Conservation (phyloP, 495 filamentous ascomycete species). For the Antarctomyces pellizariae region DNA sequence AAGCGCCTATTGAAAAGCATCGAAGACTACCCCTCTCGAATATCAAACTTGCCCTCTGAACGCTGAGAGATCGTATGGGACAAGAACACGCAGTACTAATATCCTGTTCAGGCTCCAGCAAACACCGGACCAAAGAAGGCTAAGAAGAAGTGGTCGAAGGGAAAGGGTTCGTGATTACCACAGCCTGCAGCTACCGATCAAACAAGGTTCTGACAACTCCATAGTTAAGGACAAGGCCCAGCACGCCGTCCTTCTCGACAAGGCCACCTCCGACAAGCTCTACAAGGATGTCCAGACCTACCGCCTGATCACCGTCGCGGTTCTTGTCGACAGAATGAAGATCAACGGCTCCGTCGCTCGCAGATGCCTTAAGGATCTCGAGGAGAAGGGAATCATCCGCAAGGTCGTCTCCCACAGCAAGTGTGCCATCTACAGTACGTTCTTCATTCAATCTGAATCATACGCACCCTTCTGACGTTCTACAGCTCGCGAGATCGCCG, state of each 20-base stretch:
- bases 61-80: too few species aligned
- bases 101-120: constrained; percentile 63
- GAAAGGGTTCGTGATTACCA: constrained; percentile 47
- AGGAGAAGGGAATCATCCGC: constrained; percentile 97
- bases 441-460: constrained; percentile 1
- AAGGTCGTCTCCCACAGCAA: constrained; percentile 91
- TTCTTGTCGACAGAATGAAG: constrained; percentile 97
- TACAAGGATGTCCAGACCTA: constrained; percentile 99
- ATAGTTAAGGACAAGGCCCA: constrained; percentile 99
- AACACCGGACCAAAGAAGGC: constrained; percentile 84
- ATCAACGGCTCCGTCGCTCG: constrained; percentile 97
- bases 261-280: constrained; percentile 68
- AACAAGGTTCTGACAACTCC: constrained; percentile 12
- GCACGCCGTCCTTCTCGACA: constrained; percentile 68
- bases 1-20: too few species aligned
- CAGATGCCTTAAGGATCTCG: constrained; percentile 70
- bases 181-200: constrained; percentile 8
- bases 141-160: constrained; percentile 99
- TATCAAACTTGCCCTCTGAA: too few species aligned
- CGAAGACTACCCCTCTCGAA: too few species aligned
- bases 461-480: constrained; percentile 15
- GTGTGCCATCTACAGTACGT: constrained; percentile 96
- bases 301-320: constrained; percentile 96
- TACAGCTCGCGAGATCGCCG: constrained; percentile 35
- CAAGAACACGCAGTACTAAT: too few species aligned